Evolutionary conservation across 441 rosid species (phyloP), one percentile per base, ranked within the genome.

Genomic region (Pelargonium cotyledonis): DNA sequence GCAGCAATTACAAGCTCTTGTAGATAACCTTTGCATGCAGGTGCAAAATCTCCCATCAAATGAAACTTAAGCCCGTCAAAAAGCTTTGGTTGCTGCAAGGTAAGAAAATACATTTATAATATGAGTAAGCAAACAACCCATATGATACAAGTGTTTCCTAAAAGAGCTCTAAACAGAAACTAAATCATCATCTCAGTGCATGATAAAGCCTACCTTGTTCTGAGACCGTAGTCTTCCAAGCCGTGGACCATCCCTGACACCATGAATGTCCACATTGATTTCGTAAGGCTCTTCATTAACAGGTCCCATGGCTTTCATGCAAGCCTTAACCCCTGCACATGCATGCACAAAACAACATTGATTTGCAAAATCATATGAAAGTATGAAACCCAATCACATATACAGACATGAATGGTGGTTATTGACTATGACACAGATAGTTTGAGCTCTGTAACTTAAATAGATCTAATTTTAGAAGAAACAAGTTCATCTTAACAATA

Each of bases 281-380:
- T 91, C 99, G 66, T 86, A 91, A 70, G 75, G 88, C 72, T 82
- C 88, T 83, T 91, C 99, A 38, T 77, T 77, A 62, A 87, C 85
- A 44, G 72, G 79, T 76, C 78, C 73, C 84, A 15, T 73, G 69
- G 82, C 77, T 67, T 81, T 80, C 76, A 85, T 68, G 84, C 91
- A 86, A 51, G 83, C 87, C 77, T 81, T 87, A 26, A 89, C 79
- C 99, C 99, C 99, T 94, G 75, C 18, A 67, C 11, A 78, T 47
- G 53, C 61, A 66, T 63, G 41, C 51, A 68, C 26, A 65, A 1
- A 62, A 66, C 5, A 55, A 61, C 29, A 15, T 15, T 57, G 21
- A 67, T 43, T 49, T 3, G 23, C 12, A 65, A 65, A 61, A 41
- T 0, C 64, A 44, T 11, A 46, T 23, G 58, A 68, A 51, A n/a